Evolutionary conservation across 2,329 filamentous ascomycete genomes (phyloP).

Genomic region (Fusarium sp.): DNA sequence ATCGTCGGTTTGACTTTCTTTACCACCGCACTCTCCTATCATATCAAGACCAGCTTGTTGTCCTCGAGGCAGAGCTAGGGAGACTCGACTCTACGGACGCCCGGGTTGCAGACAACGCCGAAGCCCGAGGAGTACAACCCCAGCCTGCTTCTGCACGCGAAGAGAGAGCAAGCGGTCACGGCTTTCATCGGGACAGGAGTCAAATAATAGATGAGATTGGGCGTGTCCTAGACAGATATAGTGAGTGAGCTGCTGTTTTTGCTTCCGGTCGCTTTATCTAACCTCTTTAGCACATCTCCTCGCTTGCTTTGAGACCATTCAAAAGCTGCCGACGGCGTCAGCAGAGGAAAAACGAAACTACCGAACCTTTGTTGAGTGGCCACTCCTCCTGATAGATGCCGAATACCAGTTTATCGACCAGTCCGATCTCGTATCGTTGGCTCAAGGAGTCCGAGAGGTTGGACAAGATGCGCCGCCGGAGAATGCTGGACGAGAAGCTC

Average conservation of each 20-base stretch:
- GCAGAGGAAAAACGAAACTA: constrained; percentile 63
- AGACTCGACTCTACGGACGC: too few species aligned
- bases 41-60: constrained; percentile 86
- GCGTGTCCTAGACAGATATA: constrained; percentile 18
- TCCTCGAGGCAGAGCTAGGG: constrained; percentile 84
- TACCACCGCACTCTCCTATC: constrained; percentile 88
- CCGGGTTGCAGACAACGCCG: constrained; percentile 71
- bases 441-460: constrained; percentile 5
- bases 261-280: constrained; percentile 5
- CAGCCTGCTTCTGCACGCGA: constrained; percentile 29
- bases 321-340: constrained; percentile 66
- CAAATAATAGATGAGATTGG: constrained; percentile 20
- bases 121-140: constrained; percentile 53
- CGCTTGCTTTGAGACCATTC: constrained; percentile 68
- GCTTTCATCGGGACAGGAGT: constrained; percentile 14
- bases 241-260: constrained; percentile 2
- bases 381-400: constrained; percentile 67
- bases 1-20: constrained; percentile 85
- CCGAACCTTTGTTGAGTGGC: constrained; percentile 68
- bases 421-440: constrained; percentile 29
- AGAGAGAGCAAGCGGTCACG: constrained; percentile 8
- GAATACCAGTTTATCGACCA: constrained; percentile 74
- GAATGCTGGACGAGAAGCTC: background rate
- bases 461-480: background rate
- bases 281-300: constrained; percentile 68